A percentile compares a stretch with the other conserved stretches of the same genome.
These are phyloP conservation scores for Corchorus olitorius DNA, from an alignment of 345 rosid species.

Conservation along the genomic window DNA sequence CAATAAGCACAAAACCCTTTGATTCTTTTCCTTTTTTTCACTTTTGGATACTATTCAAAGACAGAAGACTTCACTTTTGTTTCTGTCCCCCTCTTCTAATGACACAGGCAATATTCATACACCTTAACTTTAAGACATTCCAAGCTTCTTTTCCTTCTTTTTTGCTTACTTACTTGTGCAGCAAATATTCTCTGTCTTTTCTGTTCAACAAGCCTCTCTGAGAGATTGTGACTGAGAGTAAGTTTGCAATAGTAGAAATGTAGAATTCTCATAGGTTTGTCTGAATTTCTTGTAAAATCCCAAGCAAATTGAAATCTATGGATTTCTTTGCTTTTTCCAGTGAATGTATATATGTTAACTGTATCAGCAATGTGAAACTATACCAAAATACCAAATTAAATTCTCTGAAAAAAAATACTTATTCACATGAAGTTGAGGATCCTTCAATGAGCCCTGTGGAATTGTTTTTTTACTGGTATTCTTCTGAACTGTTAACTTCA, in stretches of 20 bases:
- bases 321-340: not conserved
- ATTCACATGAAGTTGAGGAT: not conserved
- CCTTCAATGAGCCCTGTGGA: not conserved
- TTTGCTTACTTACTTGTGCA: not conserved
- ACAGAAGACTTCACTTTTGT: conserved; percentile 9
- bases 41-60: conserved; percentile 15
- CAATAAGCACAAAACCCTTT: not conserved
- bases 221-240: not conserved
- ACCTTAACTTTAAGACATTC: conserved; percentile 2
- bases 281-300: not conserved
- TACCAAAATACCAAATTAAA: not conserved
- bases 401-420: not conserved
- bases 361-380: not conserved
- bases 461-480: not conserved
- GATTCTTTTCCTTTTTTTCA: conserved; percentile 3
- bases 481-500: not conserved
- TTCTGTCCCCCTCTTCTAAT: conserved; percentile 19
- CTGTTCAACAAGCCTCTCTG: not conserved
- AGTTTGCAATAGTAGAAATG: too few species aligned
- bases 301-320: not conserved
- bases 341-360: not conserved
- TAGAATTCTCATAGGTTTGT: not conserved
- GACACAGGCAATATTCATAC: conserved; percentile 1
- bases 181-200: conserved; percentile 12
- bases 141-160: not conserved